Conservation (phyloP, 2,329 filamentous ascomycete species). For the Plectosphaerella sp. region DNA sequence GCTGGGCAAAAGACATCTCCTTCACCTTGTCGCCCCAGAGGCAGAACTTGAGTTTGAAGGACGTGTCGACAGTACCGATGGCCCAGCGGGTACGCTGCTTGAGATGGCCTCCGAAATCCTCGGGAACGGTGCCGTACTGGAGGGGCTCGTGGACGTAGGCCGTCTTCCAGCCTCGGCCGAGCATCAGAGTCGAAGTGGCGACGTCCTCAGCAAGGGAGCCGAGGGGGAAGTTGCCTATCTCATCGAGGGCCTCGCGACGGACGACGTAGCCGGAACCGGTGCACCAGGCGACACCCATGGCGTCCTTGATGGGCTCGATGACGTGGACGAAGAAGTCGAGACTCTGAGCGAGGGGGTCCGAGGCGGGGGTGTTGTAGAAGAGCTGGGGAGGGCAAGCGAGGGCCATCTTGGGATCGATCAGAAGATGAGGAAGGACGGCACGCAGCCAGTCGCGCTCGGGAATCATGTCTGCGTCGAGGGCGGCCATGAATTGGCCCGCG, state of each 20-base stretch:
- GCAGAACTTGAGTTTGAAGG: constrained; percentile 56
- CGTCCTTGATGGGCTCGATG: constrained; percentile 44
- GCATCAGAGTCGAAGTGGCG: constrained; percentile 52
- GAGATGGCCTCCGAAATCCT: constrained; percentile 49
- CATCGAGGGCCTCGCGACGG: constrained; percentile 53
- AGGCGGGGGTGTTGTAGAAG: constrained; percentile 57
- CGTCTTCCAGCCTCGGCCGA: constrained; percentile 58
- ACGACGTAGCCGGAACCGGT: constrained; percentile 60
- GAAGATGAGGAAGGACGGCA: constrained; percentile 52
- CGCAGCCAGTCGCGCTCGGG: constrained; percentile 57
- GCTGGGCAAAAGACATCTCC: constrained; percentile 51
- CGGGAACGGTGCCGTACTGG: constrained; percentile 56
- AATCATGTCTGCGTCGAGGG: constrained; percentile 66
- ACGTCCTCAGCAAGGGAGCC: constrained; percentile 59
- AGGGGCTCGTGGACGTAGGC: constrained; percentile 55
- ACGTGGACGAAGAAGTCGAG: constrained; percentile 55
- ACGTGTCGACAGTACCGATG: constrained; percentile 53
- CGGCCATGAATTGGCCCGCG: constrained; percentile 55
- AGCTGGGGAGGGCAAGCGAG: constrained; percentile 58
- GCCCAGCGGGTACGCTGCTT: constrained; percentile 56
- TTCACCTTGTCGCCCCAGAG: constrained; percentile 48
- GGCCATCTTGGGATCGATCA: constrained; percentile 52
- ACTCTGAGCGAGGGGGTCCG: constrained; percentile 54
- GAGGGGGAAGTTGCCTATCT: constrained; percentile 58
- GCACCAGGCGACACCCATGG: constrained; percentile 56